Evolutionary conservation across 192 early-diverging fungal species (phyloP).

Genomic region (Backusella tarrabulga): DNA sequence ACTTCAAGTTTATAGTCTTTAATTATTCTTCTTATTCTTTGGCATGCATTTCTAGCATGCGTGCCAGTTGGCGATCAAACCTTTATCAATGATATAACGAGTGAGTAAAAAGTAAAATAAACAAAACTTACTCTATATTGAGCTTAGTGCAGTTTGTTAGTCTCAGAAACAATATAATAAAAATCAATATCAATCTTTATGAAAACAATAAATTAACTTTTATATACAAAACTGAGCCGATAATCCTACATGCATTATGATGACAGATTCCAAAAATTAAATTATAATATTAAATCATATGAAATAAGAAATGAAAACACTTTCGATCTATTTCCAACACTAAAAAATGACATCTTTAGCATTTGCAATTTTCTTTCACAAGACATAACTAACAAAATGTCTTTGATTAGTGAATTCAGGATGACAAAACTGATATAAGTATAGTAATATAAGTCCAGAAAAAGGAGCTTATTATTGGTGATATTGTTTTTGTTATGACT

Average conservation of each 20-base stretch:
- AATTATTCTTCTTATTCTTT: background rate
- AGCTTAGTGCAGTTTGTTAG: background rate
- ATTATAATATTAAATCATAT: background rate
- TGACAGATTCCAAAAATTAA: background rate
- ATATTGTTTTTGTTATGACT: background rate
- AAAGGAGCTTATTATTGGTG: background rate
- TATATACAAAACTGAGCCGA: background rate
- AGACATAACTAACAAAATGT: background rate
- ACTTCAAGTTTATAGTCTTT: background rate
- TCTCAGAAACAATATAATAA: background rate
- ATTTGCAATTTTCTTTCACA: background rate
- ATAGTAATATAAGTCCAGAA: background rate
- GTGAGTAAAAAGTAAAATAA: background rate
- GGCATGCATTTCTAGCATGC: constrained; percentile 21
- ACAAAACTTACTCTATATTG: background rate
- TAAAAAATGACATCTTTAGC: background rate
- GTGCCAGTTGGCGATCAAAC: constrained; percentile 23
- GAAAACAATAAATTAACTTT: constrained; percentile 3
- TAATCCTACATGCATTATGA: background rate
- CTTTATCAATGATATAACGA: background rate
- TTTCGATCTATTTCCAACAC: background rate
- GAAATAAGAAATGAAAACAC: background rate
- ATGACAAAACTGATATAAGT: no score
- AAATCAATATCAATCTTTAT: background rate
- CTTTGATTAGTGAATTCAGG: background rate